These are phyloP conservation scores for Boletus insuetus DNA, from an alignment of 768 basidiomycete genomes.

Conservation along the genomic window DNA sequence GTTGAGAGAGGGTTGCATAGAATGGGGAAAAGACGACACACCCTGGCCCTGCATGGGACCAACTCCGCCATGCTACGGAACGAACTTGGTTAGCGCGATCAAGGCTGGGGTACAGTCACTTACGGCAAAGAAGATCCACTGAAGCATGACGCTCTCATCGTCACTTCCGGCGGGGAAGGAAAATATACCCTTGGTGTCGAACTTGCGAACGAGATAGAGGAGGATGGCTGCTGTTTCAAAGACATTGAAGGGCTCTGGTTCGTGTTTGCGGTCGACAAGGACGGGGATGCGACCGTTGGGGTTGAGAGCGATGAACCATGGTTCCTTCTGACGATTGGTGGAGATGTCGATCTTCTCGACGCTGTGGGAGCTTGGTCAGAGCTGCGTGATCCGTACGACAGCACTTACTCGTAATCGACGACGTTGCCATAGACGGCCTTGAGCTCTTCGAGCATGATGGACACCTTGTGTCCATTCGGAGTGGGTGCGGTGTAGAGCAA, in stretches of 20 bases:
- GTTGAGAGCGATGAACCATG: constrained; percentile 74
- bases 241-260: constrained; percentile 53
- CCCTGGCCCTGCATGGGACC: constrained; percentile 88
- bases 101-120: constrained; percentile 8
- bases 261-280: constrained; percentile 56
- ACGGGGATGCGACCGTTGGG: constrained; percentile 74
- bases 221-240: constrained; percentile 83
- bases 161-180: constrained; percentile 59
- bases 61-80: constrained; percentile 65
- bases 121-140: constrained; percentile 87
- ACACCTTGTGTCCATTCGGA: constrained; percentile 54
- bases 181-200: constrained; percentile 74
- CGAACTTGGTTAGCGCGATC: not conserved
- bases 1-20: constrained; percentile 7
- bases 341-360: constrained; percentile 53
- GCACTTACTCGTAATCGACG: constrained; percentile 49
- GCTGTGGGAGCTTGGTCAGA: constrained; percentile 30
- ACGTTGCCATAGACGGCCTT: constrained; percentile 46
- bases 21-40: not conserved
- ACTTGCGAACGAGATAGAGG: constrained; percentile 78
- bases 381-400: not conserved
- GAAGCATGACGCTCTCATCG: constrained; percentile 67
- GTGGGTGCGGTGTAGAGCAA: constrained; percentile 43
- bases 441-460: constrained; percentile 63
- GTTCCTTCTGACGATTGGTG: constrained; percentile 75